These are phyloP conservation scores for Theileria annulata DNA, from an alignment of 169 alveolate species.

Conservation along the genomic window DNA sequence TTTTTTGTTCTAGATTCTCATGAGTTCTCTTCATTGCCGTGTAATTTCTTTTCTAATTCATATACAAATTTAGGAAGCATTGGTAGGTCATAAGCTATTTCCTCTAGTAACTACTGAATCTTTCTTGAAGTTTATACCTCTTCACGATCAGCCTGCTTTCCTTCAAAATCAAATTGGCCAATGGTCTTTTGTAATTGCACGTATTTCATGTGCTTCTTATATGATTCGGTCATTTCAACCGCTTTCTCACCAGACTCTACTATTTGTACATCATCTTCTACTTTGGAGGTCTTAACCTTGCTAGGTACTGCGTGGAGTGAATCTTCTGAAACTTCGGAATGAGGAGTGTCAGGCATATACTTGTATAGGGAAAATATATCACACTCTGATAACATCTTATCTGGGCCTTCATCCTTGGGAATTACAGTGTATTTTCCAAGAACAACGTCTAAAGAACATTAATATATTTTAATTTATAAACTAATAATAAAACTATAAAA, in stretches of 20 bases:
- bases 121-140: too few species aligned
- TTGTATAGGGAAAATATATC: constrained; percentile 8
- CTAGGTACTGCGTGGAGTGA: background rate
- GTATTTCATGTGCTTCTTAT: background rate
- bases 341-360: background rate
- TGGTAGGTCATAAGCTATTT: too few species aligned
- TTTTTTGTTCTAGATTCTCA: background rate
- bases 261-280: background rate
- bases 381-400: background rate
- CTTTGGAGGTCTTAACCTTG: background rate
- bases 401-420: constrained; percentile 1
- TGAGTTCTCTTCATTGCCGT: background rate
- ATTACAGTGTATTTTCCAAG: constrained; percentile 5
- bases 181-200: background rate
- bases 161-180: background rate
- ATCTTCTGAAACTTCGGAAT: background rate
- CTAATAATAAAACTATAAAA: constrained; percentile 1
- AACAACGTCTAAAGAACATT: background rate
- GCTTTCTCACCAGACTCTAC: background rate
- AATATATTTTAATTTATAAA: background rate
- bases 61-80: too few species aligned
- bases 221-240: background rate
- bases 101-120: too few species aligned
- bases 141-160: too few species aligned
- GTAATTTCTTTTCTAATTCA: too few species aligned